Percentiles rank a stretch among this genome's conserved stretches.
These are phyloP conservation scores for Fennellomyces sp. DNA, from an alignment of 371 early-diverging fungal species.

Conservation along the genomic window DNA sequence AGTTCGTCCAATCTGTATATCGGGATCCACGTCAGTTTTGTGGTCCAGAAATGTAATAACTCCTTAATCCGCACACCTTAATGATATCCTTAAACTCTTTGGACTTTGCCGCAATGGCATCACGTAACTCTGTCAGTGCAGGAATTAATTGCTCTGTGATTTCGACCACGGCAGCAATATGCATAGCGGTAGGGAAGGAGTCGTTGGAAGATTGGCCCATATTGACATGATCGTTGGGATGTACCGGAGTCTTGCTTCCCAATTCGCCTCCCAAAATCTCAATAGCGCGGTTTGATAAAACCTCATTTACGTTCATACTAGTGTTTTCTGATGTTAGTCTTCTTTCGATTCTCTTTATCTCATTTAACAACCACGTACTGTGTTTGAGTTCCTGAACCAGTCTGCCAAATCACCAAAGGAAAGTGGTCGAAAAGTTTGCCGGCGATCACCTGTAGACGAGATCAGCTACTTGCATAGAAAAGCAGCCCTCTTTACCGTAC, in stretches of 20 bases:
- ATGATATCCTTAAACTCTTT: conserved; percentile 75
- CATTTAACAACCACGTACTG: conserved; percentile 83
- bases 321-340: neutral
- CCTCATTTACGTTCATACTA: conserved; percentile 86
- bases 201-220: conserved; percentile 91
- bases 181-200: conserved; percentile 94
- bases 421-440: conserved; percentile 83
- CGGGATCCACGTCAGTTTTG: neutral
- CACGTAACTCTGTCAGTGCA: conserved; percentile 66
- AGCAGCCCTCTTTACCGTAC: too few relatives aligned
- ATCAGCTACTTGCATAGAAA: too few relatives aligned
- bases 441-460: conserved; percentile 68
- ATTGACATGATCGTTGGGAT: conserved; percentile 93
- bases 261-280: conserved; percentile 83
- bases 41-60: too few relatives aligned
- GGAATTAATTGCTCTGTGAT: conserved; percentile 73
- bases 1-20: conserved; percentile 76
- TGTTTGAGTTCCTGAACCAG: conserved; percentile 90
- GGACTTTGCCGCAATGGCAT: conserved; percentile 66
- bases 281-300: conserved; percentile 89
- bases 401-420: conserved; percentile 90
- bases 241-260: conserved; percentile 84
- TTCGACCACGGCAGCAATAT: conserved; percentile 81
- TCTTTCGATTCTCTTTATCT: conserved; percentile 26
- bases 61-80: conserved; percentile 56